These are phyloP conservation scores for Suillus hirtellus DNA, from an alignment of 768 basidiomycete genomes.

Conservation along the genomic window DNA sequence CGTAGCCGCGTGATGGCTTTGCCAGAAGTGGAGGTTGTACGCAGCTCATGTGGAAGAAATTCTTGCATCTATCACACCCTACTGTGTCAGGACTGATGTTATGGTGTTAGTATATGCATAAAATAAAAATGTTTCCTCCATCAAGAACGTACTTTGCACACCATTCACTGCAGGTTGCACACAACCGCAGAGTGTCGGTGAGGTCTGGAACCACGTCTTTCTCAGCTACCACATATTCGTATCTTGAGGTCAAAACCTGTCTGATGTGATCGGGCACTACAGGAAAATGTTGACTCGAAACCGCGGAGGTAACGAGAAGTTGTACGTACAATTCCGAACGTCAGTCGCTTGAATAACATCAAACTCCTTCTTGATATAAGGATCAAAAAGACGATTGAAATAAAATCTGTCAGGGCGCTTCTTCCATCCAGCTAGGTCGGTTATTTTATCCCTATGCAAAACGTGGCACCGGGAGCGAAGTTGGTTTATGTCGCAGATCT, in stretches of 20 bases:
- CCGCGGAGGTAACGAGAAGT: constrained; percentile 21
- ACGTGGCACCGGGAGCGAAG: constrained; percentile 93
- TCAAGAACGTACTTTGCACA: constrained; percentile 70
- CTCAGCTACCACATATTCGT: constrained; percentile 95
- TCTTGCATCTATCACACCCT: constrained; percentile 89
- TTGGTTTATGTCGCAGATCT: constrained; percentile 93
- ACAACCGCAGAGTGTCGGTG: constrained; percentile 82
- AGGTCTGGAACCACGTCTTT: constrained; percentile 90
- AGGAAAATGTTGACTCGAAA: constrained; percentile 18
- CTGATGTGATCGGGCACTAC: constrained; percentile 82
- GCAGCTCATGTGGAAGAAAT: constrained; percentile 93
- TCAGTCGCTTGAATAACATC: constrained; percentile 88
- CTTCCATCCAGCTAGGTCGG: constrained; percentile 92
- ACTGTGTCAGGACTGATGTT: constrained; percentile 73
- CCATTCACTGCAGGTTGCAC: constrained; percentile 86
- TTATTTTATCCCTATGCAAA: constrained; percentile 92
- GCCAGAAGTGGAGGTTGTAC: constrained; percentile 87
- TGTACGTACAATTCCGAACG: constrained; percentile 80
- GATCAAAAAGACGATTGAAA: constrained; percentile 94
- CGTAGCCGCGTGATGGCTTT: constrained; percentile 95
- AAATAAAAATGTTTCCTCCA: constrained; percentile 12
- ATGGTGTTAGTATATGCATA: constrained; percentile 23
- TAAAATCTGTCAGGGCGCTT: constrained; percentile 94
- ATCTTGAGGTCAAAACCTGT: constrained; percentile 73
- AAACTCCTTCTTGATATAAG: constrained; percentile 97